Conservation (phyloP, 345 rosid species). For the Ailanthus altissimus region DNA sequence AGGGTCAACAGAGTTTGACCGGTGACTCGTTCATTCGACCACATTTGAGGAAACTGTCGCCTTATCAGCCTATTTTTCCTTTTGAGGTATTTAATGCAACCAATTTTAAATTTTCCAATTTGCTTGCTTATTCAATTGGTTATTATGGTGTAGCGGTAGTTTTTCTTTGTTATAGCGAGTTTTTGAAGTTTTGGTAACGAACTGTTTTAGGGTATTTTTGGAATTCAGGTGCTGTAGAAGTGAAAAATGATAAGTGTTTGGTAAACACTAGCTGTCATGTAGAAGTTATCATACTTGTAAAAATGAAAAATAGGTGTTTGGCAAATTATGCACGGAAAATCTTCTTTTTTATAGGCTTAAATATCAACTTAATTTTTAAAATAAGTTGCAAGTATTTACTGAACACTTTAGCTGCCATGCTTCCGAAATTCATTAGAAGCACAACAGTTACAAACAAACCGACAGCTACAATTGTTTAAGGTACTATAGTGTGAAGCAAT, state of each 20-base stretch:
- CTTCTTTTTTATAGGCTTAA: no score
- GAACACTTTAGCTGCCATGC: no score
- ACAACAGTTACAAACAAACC: no score
- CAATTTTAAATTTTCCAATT: not conserved
- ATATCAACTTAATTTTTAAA: no score
- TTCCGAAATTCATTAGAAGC: no score
- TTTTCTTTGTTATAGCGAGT: not conserved
- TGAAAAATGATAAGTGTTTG: no score
- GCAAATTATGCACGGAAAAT: no score
- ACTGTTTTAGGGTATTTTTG: not conserved
- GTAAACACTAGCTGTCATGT: no score
- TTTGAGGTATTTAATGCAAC: constrained; percentile 59
- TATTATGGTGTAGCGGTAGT: not conserved
- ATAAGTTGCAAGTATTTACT: no score
- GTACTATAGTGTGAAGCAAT: not conserved
- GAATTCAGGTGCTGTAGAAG: no score
- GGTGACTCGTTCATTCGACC: constrained; percentile 83
- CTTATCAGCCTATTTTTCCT: constrained; percentile 92
- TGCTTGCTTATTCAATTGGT: not conserved
- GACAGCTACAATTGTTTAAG: not conserved
- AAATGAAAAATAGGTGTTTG: no score
- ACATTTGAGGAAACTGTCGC: constrained; percentile 72
- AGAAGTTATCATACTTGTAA: no score
- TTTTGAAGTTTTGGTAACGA: not conserved
- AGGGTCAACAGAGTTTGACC: constrained; percentile 38